A percentile compares a stretch with the other conserved stretches of the same genome.
Conservation (phyloP, 768 basidiomycete species). For the Kwoniella sp. region DNA sequence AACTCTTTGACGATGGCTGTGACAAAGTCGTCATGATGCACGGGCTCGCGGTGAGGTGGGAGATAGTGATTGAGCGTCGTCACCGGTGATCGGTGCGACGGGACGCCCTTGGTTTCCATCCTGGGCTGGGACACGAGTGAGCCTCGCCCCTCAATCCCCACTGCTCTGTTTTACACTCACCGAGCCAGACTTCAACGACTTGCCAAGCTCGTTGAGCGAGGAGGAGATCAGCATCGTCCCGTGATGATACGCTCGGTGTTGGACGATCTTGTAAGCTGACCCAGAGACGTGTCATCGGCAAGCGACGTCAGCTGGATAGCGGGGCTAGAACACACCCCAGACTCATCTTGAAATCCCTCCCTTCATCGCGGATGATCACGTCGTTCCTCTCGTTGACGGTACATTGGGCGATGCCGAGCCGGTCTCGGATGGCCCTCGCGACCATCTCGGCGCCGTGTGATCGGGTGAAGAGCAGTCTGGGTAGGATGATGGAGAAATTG, state of each 20-base stretch:
- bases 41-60: constrained; percentile 50
- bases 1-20: constrained; percentile 68
- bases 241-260: constrained; percentile 88
- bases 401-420: constrained; percentile 67
- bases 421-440: constrained; percentile 66
- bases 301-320: constrained; percentile 1
- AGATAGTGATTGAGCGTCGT: constrained; percentile 60
- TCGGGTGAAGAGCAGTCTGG: constrained; percentile 74
- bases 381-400: constrained; percentile 85
- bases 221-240: constrained; percentile 97
- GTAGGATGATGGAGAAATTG: constrained; percentile 90
- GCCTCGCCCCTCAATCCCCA: not conserved
- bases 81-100: constrained; percentile 88
- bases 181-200: constrained; percentile 56
- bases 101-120: constrained; percentile 78
- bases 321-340: not conserved
- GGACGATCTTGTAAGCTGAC: constrained; percentile 93
- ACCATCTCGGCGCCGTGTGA: constrained; percentile 71
- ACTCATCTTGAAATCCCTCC: constrained; percentile 75
- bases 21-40: constrained; percentile 69
- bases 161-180: constrained; percentile 36
- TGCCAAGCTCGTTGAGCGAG: constrained; percentile 64
- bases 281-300: constrained; percentile 71
- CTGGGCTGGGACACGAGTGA: constrained; percentile 62
- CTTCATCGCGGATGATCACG: constrained; percentile 62